Conservation (phyloP, 2,329 filamentous ascomycete species). For the Microdochium paspali region DNA sequence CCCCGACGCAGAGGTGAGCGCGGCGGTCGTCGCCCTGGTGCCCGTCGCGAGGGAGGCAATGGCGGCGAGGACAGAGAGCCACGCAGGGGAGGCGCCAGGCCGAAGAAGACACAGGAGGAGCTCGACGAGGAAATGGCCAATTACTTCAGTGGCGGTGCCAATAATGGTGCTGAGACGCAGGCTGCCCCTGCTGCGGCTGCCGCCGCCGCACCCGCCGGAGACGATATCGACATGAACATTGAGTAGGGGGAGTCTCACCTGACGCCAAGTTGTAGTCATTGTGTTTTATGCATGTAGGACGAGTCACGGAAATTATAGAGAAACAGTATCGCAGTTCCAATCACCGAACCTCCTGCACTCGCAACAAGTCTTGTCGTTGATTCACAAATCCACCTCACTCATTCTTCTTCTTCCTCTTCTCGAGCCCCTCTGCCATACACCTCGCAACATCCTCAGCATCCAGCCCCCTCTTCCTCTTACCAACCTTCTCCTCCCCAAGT, state of each 20-base stretch:
- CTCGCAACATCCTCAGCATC: constrained; percentile 49
- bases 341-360: too few species aligned
- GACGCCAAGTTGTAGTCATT: too few species aligned
- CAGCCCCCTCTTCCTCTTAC: constrained; percentile 43
- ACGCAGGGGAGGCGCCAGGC: constrained; percentile 41
- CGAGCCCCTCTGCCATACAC: constrained; percentile 18
- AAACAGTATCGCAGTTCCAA: too few species aligned
- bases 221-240: constrained; percentile 61
- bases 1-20: constrained; percentile 38
- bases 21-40: constrained; percentile 32
- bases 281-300: too few species aligned
- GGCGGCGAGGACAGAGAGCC: constrained; percentile 15
- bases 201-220: constrained; percentile 20
- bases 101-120: constrained; percentile 83
- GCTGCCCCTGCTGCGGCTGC: constrained; percentile 24
- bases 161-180: not conserved
- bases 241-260: too few species aligned
- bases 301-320: too few species aligned
- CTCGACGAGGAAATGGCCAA: constrained; percentile 96
- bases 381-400: constrained; percentile 6
- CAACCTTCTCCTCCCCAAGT: constrained; percentile 48
- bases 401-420: constrained; percentile 20
- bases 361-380: too few species aligned
- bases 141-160: constrained; percentile 55
- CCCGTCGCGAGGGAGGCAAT: constrained; percentile 32